Evolutionary conservation across 805 yeast species (phyloP), one percentile per base, ranked within the genome.

Genomic region (Ogataea pilisensis): DNA sequence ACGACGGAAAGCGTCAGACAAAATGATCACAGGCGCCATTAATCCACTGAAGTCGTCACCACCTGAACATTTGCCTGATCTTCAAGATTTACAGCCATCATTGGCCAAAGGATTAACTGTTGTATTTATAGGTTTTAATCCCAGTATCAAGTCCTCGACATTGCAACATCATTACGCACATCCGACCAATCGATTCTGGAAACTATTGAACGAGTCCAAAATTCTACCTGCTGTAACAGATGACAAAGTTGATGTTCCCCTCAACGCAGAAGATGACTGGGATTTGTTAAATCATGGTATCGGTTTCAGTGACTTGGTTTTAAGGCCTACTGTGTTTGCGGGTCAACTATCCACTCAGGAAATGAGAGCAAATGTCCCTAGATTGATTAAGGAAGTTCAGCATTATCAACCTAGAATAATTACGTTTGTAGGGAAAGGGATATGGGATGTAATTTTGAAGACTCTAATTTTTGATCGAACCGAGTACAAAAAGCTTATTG

Each of bases 81-180:
- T 27, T 5, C 30, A 8, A 6, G 14, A 29, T 28, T 42, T 53
- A 13, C 43, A 26, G n/a, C 58, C 58, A 0, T 54, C 57, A 7
- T 34, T 54, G 11, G 20, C 24, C 6, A 9, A 31, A 1, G 57
- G 55, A 5, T 51, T 75, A 19, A 49, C 50, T 5, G 53, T 82
- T 1, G 68, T 84, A 3, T 83, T 84, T 49, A 68, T 83, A 3
- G 93, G 93, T 1, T 82, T 70, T 64, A 84, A 84, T 51, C 93
- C 93, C 0, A 85, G 90, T 2, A 58, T 78, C 4, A 70, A 69
- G 50, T 80, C 89, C 1, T 75, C 86, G 0, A 49, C 61, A 16
- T 57, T 63, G 8, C 88, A 84, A 26, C 90, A 83, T 54, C 77
- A 82, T 52, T 84, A 80, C 56, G 91, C 91, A 0, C 90, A 85